These are phyloP conservation scores for Solanum dulcamara DNA, from an alignment of 257 asterid genomes.

Conservation along the genomic window DNA sequence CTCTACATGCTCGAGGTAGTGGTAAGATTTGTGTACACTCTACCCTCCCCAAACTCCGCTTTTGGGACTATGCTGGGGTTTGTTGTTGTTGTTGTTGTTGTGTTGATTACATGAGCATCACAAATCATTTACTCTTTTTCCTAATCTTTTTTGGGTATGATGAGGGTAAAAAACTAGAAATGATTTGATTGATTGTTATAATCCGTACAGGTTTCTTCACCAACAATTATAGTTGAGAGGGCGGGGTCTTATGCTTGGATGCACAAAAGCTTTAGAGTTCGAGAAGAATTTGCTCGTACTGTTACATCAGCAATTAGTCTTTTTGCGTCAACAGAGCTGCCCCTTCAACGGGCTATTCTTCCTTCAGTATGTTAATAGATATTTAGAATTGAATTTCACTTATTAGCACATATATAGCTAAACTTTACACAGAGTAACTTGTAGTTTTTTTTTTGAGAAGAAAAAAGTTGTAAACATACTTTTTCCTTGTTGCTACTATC, in stretches of 20 bases:
- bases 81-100: too few relatives aligned
- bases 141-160: background rate
- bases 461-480: background rate
- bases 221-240: conserved; percentile 94
- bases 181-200: background rate
- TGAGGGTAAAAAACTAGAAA: background rate
- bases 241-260: conserved; percentile 94
- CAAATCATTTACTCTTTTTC: background rate
- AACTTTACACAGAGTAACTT: background rate
- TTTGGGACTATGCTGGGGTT: too few relatives aligned
- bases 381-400: background rate
- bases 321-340: conserved; percentile 87
- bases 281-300: conserved; percentile 94
- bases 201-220: conserved; percentile 78
- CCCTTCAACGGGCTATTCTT: conserved; percentile 97
- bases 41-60: too few relatives aligned
- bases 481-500: conserved; percentile 4
- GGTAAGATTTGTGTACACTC: too few relatives aligned
- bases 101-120: background rate
- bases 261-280: conserved; percentile 95
- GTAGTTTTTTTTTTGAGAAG: background rate
- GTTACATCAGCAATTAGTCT: conserved; percentile 84
- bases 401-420: background rate
- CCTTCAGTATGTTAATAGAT: conserved; percentile 60
- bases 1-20: too few relatives aligned